These are phyloP conservation scores for Fusarium sp. DNA, from an alignment of 2,329 filamentous ascomycete genomes.

Conservation along the genomic window DNA sequence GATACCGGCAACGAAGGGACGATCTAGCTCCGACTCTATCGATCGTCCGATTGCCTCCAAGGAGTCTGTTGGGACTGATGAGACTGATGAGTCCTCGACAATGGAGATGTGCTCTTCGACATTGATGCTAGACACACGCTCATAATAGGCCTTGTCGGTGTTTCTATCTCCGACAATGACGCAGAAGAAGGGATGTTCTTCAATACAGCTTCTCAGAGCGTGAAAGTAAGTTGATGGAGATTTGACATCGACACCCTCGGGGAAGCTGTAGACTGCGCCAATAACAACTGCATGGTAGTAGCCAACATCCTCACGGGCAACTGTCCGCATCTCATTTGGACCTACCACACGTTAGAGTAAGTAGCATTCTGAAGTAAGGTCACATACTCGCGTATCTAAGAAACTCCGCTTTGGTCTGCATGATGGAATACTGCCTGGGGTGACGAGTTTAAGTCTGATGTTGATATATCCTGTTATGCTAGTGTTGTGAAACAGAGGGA, in stretches of 20 bases:
- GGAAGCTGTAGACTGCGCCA: conserved; percentile 39
- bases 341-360: conserved; percentile 15
- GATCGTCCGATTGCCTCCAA: conserved; percentile 19
- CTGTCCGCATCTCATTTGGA: conserved; percentile 42
- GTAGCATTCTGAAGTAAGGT: no score
- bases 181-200: conserved; percentile 39
- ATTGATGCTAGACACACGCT: conserved; percentile 34
- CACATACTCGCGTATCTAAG: conserved; percentile 37
- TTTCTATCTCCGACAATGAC: conserved; percentile 36
- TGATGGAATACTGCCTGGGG: neutral
- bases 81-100: neutral
- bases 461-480: neutral
- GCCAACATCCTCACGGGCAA: conserved; percentile 41
- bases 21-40: conserved; percentile 30
- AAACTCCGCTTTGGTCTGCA: conserved; percentile 26
- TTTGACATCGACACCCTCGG: neutral
- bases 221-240: conserved; percentile 27
- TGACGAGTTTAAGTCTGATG: neutral
- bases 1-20: conserved; percentile 29
- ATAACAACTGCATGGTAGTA: conserved; percentile 43
- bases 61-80: neutral
- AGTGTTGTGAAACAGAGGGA: neutral
- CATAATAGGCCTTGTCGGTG: conserved; percentile 42
- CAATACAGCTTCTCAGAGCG: conserved; percentile 36
- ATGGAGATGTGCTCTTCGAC: conserved; percentile 39